A percentile compares a stretch with the other conserved stretches of the same genome.
These are phyloP conservation scores for Rhododendron vialii DNA, from an alignment of 148 eudicot species.

Conservation along the genomic window DNA sequence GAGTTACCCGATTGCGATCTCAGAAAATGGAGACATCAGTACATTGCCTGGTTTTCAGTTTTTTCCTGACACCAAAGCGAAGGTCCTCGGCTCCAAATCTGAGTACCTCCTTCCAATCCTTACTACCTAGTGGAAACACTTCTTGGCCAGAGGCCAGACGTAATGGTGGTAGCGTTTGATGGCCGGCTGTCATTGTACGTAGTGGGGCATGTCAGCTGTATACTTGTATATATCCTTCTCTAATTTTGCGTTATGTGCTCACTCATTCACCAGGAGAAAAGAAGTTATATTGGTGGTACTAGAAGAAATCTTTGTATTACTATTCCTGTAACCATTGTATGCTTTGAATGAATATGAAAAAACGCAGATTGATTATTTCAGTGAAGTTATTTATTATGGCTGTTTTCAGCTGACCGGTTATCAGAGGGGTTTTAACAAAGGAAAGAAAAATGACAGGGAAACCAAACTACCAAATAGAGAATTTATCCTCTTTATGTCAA, in stretches of 20 bases:
- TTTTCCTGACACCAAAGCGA: conserved; percentile 62
- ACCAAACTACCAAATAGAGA: neutral
- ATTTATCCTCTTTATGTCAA: no score
- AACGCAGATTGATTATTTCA: neutral
- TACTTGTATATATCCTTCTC: neutral
- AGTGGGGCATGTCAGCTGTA: neutral
- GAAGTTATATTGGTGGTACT: neutral
- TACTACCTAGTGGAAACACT: conserved; percentile 23
- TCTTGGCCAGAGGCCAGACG: neutral
- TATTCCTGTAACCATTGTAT: no score
- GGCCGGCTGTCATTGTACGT: neutral
- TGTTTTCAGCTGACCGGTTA: neutral
- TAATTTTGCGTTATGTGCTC: neutral
- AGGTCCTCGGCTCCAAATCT: conserved; percentile 40
- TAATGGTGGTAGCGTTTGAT: neutral
- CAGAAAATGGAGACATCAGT: conserved; percentile 27
- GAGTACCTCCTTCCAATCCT: conserved; percentile 48
- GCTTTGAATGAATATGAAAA: no score
- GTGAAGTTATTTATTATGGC: neutral
- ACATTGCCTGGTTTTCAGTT: conserved; percentile 26
- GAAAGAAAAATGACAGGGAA: neutral
- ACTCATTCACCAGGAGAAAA: neutral
- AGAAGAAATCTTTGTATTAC: no score
- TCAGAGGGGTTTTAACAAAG: neutral
- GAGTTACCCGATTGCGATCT: conserved; percentile 29